Conservation (phyloP, 2,329 filamentous ascomycete genomes). For the Aspergillus ochraceoroseus region DNA sequence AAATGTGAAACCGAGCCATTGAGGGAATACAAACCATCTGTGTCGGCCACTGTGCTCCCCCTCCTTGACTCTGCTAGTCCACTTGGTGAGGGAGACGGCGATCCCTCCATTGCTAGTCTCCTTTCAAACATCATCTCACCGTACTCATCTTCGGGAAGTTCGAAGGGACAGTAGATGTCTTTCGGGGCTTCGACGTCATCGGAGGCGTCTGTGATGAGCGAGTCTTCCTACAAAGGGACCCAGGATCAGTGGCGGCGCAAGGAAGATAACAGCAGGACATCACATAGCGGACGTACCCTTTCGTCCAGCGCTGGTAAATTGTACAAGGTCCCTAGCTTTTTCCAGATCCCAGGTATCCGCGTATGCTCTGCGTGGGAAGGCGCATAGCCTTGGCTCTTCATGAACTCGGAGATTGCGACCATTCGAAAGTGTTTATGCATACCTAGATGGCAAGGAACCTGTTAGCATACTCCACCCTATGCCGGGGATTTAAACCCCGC, state of each 20-base stretch:
- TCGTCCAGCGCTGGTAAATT: constrained; percentile 83
- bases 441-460: constrained; percentile 41
- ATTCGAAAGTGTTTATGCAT: constrained; percentile 94
- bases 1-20: no score
- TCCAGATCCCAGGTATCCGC: constrained; percentile 85
- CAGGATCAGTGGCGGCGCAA: no score
- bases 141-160: constrained; percentile 53
- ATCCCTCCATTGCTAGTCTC: constrained; percentile 42
- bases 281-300: constrained; percentile 57
- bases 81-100: constrained; percentile 40
- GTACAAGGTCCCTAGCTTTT: constrained; percentile 76
- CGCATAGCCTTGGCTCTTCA: constrained; percentile 74
- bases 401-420: constrained; percentile 74
- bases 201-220: constrained; percentile 52
- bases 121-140: constrained; percentile 48
- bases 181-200: constrained; percentile 49
- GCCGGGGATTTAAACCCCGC: no score
- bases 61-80: constrained; percentile 36
- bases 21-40: constrained; percentile 42
- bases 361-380: constrained; percentile 66
- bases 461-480: no score
- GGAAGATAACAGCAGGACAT: neutral
- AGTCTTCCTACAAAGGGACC: constrained; percentile 47
- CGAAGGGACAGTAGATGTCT: constrained; percentile 62
- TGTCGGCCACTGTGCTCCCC: constrained; percentile 46